Percentiles rank a stretch among this genome's conserved stretches.
Evolutionary conservation across 352 stramenopile species (phyloP).

Genomic region (Phytopythium ostracodes): DNA sequence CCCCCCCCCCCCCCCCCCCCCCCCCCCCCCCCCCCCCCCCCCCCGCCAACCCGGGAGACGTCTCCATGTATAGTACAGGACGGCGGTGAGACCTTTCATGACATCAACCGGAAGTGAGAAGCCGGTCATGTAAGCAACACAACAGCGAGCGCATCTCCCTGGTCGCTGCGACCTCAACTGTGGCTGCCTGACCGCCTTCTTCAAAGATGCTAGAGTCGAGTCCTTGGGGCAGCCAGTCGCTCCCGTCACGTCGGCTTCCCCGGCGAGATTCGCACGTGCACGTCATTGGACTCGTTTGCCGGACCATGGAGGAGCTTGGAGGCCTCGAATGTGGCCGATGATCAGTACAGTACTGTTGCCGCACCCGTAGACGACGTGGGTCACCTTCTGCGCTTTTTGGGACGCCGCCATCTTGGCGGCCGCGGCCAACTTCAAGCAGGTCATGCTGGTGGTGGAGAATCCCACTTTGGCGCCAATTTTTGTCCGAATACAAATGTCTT

Average conservation of each 20-base stretch:
- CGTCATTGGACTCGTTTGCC: neutral
- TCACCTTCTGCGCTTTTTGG: neutral
- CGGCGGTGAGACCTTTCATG: too few relatives aligned
- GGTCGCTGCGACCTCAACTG: neutral
- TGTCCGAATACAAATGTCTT: neutral
- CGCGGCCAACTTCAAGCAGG: conserved; percentile 3
- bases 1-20: too few relatives aligned
- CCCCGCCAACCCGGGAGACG: too few relatives aligned
- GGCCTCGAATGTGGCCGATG: neutral
- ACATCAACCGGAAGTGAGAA: neutral
- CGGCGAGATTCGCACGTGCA: neutral
- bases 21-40: too few relatives aligned
- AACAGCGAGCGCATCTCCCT: neutral
- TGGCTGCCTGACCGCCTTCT: neutral
- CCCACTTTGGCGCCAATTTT: neutral
- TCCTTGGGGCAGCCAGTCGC: neutral
- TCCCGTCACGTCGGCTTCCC: conserved; percentile 1
- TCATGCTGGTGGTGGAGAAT: neutral
- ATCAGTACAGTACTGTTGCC: neutral
- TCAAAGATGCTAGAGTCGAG: conserved; percentile 2
- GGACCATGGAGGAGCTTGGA: neutral
- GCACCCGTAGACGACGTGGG: neutral
- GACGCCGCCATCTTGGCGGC: neutral
- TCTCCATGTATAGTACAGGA: too few relatives aligned
- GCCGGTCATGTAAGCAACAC: neutral